Evolutionary conservation across 2,329 filamentous ascomycete genomes (phyloP), one percentile per base, ranked within the genome.

Genomic region (Stemphylium vesicarium): DNA sequence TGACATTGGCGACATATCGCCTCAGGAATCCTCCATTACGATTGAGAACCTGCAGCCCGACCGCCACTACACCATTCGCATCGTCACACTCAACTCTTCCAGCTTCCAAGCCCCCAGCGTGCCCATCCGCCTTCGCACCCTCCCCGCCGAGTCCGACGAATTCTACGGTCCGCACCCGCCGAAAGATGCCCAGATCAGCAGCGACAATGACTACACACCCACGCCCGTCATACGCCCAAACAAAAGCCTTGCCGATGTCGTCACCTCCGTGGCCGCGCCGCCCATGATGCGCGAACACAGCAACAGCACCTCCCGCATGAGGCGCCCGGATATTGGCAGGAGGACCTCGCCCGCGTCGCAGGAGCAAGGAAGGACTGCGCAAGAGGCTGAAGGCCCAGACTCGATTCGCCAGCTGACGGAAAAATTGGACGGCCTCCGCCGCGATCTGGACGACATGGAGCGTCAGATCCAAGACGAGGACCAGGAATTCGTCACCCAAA

Each of bases 31-130:
- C 0, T 90, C 92, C n/a, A 92, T 97, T 48, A 93, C 91, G 40
- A 92, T 99, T 50, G 92, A 90, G 29, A 92, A 93, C 35, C 82
- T 99, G 7, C 88, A 89, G 66, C 92, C 95, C 0, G 88, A 89
- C 62, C 90, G 91, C 68, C 96, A 93, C 69, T 98, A 98, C 78
- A 96, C 96, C 62, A 88, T 99, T 24, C 89, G 94, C 56, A 91
- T 98, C 49, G 90, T 97, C 64, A 92, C 94, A 35, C 89, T 97
- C 49, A 96, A 94, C 43, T 86, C 89, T 26, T 92, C 93, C 64
- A 96, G 95, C 75, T 98, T 98, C 68, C 92, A 96, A 71, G 92
- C 93, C 0, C 90, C 91, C 33, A 97, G 95, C 74, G 84, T 87
- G 4, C 86, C 96, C 33, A 88, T 98, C 60, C 89, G 95, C 50